Evolutionary conservation across 306 rosid genomes (phyloP), one percentile per base, ranked within the genome.

Genomic region (Sindora glabra): DNA sequence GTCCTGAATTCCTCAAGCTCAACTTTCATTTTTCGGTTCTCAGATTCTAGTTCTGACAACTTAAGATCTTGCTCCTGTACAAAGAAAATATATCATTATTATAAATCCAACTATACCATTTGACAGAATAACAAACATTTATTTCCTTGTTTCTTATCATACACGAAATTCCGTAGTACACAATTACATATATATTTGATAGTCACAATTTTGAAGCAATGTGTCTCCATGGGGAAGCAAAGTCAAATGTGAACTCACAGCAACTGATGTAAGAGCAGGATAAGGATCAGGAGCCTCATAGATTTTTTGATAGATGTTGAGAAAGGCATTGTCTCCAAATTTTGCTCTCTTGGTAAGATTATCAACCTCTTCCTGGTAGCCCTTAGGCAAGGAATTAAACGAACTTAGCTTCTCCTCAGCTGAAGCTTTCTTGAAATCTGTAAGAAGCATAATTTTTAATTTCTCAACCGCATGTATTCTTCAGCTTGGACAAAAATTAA

Each of bases 221-320:
- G 21, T 33, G 26, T 46, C 58, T 39, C 14, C 17, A 74, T 9
- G 33, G 46, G 51, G 44, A 65, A 62, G 25, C 13, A 33, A 51
- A 53, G 73, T 16, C 37, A 77, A 76, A 61, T 48, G 36, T 19
- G 60, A 53, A 77, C 90, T 83, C 82, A 92, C 98, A 67, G 94
- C 84, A 82, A 86, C 72, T 18, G 99, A 92, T 25, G 86, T 85
- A 68, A 92, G 89, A 61, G 90, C 87, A 10, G 89, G 95, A 74
- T 84, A 89, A 50, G 99, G 99, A 82, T 92, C 99, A 17, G 99
- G 97, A 58, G 96, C 96, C 88, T 92, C 99, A 18, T 89, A 89
- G 59, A 92, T 82, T 72, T 86, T 89, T 66, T 92, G 99, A 65
- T 92, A 92, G 70, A 92, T 89, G 74, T 92, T 80, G 74, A 92